A percentile compares a stretch with the other conserved stretches of the same genome.
phyloP scores from a whole-genome alignment of 352 stramenopile species.

The Phytopythium oedochilum region DNA sequence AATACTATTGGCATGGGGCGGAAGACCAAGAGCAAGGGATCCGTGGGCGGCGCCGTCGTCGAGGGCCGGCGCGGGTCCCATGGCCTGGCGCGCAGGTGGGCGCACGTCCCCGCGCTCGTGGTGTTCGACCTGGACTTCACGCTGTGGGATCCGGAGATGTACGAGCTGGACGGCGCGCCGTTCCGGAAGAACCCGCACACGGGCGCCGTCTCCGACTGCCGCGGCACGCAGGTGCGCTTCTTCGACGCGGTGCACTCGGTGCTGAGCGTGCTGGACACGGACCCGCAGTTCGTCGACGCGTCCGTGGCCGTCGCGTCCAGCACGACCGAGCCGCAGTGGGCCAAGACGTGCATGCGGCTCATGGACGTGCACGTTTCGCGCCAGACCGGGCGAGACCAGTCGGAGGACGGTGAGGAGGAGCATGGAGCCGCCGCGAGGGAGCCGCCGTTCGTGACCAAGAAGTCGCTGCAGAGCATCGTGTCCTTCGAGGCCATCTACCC shows the following conservation, averaged over 20 bases:
- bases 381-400: background rate
- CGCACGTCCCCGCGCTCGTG: slow-evolving; percentile 53
- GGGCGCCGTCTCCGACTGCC: slow-evolving; percentile 60
- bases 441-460: slow-evolving; percentile 10
- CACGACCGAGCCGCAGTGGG: slow-evolving; percentile 71
- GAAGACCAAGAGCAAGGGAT: background rate
- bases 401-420: slow-evolving; percentile 8
- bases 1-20: background rate
- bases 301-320: slow-evolving; percentile 69
- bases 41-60: background rate
- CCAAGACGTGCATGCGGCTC: slow-evolving; percentile 73
- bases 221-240: slow-evolving; percentile 75
- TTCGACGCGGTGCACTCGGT: slow-evolving; percentile 68
- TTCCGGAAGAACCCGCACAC: slow-evolving; percentile 62
- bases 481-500: slow-evolving; percentile 82
- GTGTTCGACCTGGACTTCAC: slow-evolving; percentile 80
- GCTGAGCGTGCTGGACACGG: slow-evolving; percentile 60
- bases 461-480: slow-evolving; percentile 53
- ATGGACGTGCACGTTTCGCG: slow-evolving; percentile 39
- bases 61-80: background rate
- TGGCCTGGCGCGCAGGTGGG: slow-evolving; percentile 24
- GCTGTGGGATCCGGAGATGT: slow-evolving; percentile 83
- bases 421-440: slow-evolving; percentile 4
- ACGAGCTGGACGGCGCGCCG: slow-evolving; percentile 74
- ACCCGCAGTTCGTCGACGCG: slow-evolving; percentile 53